Conservation (phyloP, 31 red algal species). For the Porphyra umbilicalis region DNA sequence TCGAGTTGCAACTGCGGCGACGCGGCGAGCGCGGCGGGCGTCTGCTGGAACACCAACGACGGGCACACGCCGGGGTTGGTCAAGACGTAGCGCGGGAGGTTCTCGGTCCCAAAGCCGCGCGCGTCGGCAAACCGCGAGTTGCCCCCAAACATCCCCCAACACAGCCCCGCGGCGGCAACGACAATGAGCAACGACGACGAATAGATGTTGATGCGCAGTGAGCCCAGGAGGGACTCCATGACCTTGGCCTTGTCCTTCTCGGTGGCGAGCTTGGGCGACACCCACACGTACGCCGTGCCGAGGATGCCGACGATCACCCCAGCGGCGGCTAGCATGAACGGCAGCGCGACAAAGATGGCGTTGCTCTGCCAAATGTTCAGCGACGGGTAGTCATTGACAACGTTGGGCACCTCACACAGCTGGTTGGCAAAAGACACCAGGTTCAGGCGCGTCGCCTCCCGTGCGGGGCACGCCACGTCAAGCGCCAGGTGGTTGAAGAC, state of each 20-base stretch:
- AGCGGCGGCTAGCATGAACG: slow-evolving; percentile 23
- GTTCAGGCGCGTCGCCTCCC: neutral
- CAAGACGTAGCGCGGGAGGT: slow-evolving; percentile 6
- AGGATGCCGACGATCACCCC: slow-evolving; percentile 11
- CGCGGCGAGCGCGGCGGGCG: neutral
- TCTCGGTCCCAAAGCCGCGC: slow-evolving; percentile 3
- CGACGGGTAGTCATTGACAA: slow-evolving; percentile 3
- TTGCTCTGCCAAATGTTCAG: slow-evolving; percentile 6
- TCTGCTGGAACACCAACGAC: neutral
- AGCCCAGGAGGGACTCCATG: slow-evolving; percentile 17
- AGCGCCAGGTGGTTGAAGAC: slow-evolving; percentile 30
- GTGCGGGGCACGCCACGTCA: slow-evolving; percentile 8
- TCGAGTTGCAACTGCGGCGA: neutral
- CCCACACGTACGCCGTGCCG: slow-evolving; percentile 16
- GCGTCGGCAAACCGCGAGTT: slow-evolving; percentile 7
- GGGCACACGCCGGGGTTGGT: neutral
- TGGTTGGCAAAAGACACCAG: slow-evolving; percentile 5
- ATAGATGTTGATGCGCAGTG: slow-evolving; percentile 23
- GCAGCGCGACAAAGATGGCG: slow-evolving; percentile 27
- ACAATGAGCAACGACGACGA: slow-evolving; percentile 13
- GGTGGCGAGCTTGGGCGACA: neutral
- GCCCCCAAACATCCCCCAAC: slow-evolving; percentile 29
- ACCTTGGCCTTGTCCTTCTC: slow-evolving; percentile 20
- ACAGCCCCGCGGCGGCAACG: slow-evolving; percentile 17
- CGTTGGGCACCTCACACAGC: slow-evolving; percentile 1